phyloP scores from a whole-genome alignment of 495 filamentous ascomycete genomes.

The Hypoxylon intermedium region DNA sequence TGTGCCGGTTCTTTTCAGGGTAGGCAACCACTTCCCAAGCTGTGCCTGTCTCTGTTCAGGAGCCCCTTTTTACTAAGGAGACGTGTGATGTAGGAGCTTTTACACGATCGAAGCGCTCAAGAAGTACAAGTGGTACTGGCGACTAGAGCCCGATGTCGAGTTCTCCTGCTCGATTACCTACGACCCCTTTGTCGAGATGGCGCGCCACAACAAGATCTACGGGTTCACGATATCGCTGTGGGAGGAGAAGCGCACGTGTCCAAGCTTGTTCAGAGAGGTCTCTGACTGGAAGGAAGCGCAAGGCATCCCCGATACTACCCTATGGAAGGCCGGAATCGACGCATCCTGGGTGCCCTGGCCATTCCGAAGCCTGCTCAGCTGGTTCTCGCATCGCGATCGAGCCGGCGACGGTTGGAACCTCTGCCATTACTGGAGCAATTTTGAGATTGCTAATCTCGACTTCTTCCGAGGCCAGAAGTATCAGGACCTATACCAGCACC shows the following conservation, averaged over 20 bases:
- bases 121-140: conserved; percentile 62
- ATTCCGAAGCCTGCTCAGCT: conserved; percentile 45
- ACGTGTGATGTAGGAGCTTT: conserved; percentile 62
- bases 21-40: conserved; percentile 44
- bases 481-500: conserved; percentile 54
- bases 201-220: conserved; percentile 57
- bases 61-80: conserved; percentile 1
- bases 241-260: conserved; percentile 58
- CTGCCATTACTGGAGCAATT: conserved; percentile 67
- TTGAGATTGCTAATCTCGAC: conserved; percentile 62
- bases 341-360: conserved; percentile 52
- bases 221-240: conserved; percentile 60
- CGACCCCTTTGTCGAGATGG: conserved; percentile 64
- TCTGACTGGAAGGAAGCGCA: conserved; percentile 52
- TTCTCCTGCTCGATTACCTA: conserved; percentile 62
- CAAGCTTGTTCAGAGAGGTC: conserved; percentile 56
- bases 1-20: conserved; percentile 98
- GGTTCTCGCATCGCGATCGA: conserved; percentile 47
- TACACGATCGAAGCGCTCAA: conserved; percentile 52
- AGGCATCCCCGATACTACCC: conserved; percentile 38
- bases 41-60: neutral
- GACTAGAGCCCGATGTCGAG: conserved; percentile 59
- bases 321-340: conserved; percentile 51
- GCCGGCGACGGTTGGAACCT: conserved; percentile 56
- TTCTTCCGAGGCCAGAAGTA: conserved; percentile 60